Percentiles rank a stretch among this genome's conserved stretches.
Conservation (phyloP, 2,329 filamentous ascomycete genomes). For the Alternaria alternata region DNA sequence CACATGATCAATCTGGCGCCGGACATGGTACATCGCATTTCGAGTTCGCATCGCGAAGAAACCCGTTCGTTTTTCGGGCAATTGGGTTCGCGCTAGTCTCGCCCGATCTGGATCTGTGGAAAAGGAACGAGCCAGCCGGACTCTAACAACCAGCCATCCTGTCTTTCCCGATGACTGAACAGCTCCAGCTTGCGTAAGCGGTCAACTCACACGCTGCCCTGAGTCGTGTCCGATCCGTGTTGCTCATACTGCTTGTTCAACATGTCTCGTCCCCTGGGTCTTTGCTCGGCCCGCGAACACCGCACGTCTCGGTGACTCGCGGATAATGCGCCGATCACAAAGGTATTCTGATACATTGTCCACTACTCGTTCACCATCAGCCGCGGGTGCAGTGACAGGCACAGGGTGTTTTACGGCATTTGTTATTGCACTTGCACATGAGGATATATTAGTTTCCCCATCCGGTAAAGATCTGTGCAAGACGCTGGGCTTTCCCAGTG, state of each 20-base stretch:
- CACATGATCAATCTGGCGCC: not conserved
- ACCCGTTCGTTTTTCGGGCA: not conserved
- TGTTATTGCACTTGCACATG: not conserved
- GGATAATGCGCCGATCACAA: not conserved
- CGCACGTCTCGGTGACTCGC: slow-evolving; percentile 5
- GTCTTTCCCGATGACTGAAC: slow-evolving; percentile 1
- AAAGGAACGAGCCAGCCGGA: slow-evolving; percentile 1
- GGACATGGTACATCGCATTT: slow-evolving; percentile 1
- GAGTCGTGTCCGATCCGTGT: slow-evolving; percentile 4
- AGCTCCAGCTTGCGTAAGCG: not conserved
- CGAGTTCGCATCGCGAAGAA: slow-evolving; percentile 5
- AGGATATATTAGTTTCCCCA: not conserved
- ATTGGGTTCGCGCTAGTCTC: slow-evolving; percentile 13
- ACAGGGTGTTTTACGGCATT: not conserved
- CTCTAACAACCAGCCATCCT: not conserved
- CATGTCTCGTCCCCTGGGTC: slow-evolving; percentile 6
- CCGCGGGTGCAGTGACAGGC: not conserved
- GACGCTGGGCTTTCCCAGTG: not conserved
- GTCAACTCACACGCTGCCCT: not conserved
- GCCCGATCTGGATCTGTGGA: not conserved
- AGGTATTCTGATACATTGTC: slow-evolving; percentile 2
- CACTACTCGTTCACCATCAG: not conserved
- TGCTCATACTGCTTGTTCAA: not conserved
- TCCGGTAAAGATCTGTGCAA: slow-evolving; percentile 3
- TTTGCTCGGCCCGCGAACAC: slow-evolving; percentile 7